Evolutionary conservation across 768 basidiomycete species (phyloP).

Genomic region (Mrakia gelida): DNA sequence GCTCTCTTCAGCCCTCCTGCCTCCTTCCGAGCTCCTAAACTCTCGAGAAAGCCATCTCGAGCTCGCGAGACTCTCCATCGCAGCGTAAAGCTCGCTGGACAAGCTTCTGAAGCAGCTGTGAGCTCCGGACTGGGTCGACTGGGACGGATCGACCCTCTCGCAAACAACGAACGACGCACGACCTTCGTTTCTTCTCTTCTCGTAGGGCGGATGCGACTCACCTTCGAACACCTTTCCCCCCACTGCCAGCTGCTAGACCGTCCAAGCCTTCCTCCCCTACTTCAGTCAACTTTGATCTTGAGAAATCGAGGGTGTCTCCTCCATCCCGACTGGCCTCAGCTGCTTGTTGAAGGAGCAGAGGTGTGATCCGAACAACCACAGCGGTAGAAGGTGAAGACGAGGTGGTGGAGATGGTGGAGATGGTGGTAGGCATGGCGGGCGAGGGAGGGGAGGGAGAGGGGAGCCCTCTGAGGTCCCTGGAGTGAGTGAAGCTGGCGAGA

Average conservation of each 20-base stretch:
- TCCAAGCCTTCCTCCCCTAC: constrained; percentile 12
- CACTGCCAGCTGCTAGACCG: background rate
- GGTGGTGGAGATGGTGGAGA: background rate
- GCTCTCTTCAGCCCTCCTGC: background rate
- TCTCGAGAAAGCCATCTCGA: too few species aligned
- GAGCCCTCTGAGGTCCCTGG: background rate
- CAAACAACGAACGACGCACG: too few species aligned
- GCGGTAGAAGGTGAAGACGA: background rate
- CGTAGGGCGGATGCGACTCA: background rate
- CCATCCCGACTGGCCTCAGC: constrained; percentile 58
- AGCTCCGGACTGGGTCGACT: too few species aligned
- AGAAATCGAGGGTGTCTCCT: constrained; percentile 68
- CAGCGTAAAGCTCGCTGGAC: too few species aligned
- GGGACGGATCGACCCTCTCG: too few species aligned
- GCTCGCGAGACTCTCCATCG: too few species aligned
- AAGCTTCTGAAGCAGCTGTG: too few species aligned
- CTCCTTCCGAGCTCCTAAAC: too few species aligned
- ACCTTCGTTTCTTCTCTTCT: too few species aligned
- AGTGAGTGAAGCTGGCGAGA: background rate
- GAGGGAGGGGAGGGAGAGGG: too few species aligned
- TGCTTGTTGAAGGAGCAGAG: constrained; percentile 12
- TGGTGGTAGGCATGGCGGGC: background rate
- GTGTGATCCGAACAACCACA: constrained; percentile 49
- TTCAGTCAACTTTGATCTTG: background rate
- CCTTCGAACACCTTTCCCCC: constrained; percentile 22